Conservation (phyloP, 768 basidiomycete species). For the Tephrocybe sp. region DNA sequence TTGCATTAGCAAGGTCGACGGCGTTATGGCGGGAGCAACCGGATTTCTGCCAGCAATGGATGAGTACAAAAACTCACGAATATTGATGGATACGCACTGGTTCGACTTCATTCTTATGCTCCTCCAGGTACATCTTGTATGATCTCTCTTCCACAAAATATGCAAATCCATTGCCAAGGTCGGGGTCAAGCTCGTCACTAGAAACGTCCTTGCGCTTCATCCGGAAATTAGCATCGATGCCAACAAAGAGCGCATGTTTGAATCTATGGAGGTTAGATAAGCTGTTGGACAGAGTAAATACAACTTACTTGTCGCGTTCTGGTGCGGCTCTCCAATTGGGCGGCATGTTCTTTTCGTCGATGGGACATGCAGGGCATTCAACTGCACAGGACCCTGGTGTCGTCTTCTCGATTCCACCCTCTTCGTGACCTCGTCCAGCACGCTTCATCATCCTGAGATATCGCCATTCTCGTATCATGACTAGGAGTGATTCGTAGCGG, state of each 20-base stretch:
- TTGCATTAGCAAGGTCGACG: constrained; percentile 21
- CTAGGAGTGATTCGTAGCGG: constrained; percentile 9
- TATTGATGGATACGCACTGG: constrained; percentile 15
- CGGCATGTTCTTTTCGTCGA: constrained; percentile 23
- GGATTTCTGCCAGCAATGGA: constrained; percentile 19
- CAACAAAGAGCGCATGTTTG: constrained; percentile 26
- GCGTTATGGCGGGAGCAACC: constrained; percentile 29
- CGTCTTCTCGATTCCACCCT: constrained; percentile 9
- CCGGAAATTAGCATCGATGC: constrained; percentile 32
- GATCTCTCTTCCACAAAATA: constrained; percentile 25
- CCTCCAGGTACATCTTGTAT: constrained; percentile 24
- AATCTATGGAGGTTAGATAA: constrained; percentile 8
- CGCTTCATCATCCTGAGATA: constrained; percentile 14
- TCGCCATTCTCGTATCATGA: constrained; percentile 13
- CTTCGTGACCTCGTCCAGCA: constrained; percentile 13
- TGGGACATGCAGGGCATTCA: constrained; percentile 28
- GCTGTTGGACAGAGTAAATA: not conserved
- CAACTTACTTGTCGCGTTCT: constrained; percentile 12
- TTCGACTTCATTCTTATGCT: constrained; percentile 19
- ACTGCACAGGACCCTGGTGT: constrained; percentile 21
- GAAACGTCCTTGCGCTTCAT: constrained; percentile 28
- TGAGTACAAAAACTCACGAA: not conserved
- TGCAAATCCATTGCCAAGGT: constrained; percentile 24
- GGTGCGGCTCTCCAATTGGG: constrained; percentile 15
- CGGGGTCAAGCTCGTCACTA: constrained; percentile 23